These are phyloP conservation scores for Mentha longifolia DNA, from an alignment of 257 asterid species.

Conservation along the genomic window DNA sequence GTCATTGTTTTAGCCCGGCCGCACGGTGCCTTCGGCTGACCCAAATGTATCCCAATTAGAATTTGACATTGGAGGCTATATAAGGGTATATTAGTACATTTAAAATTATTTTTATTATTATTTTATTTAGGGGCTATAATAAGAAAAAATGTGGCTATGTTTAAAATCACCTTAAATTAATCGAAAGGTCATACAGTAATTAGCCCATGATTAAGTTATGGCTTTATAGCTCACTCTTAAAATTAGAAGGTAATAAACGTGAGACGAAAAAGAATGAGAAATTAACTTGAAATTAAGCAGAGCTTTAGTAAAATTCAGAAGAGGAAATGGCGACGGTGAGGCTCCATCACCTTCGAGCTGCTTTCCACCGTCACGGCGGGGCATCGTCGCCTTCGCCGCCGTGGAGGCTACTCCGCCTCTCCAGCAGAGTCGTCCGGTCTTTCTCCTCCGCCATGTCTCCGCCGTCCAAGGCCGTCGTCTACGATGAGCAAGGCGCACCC, in stretches of 20 bases:
- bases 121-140: too few species aligned
- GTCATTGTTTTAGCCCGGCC: too few species aligned
- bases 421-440: constrained; percentile 42
- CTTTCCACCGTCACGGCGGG: constrained; percentile 38
- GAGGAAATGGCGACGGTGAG: constrained; percentile 52
- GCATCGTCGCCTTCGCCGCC: constrained; percentile 32
- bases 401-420: constrained; percentile 29
- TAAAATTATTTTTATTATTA: too few species aligned
- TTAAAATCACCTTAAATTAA: too few species aligned
- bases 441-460: constrained; percentile 73
- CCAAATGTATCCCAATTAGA: too few species aligned
- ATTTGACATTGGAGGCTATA: too few species aligned
- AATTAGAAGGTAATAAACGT: background rate
- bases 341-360: constrained; percentile 40
- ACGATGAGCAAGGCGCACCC: constrained; percentile 89
- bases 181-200: too few species aligned
- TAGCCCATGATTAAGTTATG: too few species aligned
- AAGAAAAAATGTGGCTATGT: too few species aligned
- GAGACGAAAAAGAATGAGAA: background rate
- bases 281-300: background rate
- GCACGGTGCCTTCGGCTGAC: too few species aligned
- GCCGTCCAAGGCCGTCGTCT: constrained; percentile 85
- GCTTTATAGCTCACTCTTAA: too few species aligned
- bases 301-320: background rate
- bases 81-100: too few species aligned